Conservation (phyloP, 495 filamentous ascomycete species). For the Aspergillus sclerotioniger region DNA sequence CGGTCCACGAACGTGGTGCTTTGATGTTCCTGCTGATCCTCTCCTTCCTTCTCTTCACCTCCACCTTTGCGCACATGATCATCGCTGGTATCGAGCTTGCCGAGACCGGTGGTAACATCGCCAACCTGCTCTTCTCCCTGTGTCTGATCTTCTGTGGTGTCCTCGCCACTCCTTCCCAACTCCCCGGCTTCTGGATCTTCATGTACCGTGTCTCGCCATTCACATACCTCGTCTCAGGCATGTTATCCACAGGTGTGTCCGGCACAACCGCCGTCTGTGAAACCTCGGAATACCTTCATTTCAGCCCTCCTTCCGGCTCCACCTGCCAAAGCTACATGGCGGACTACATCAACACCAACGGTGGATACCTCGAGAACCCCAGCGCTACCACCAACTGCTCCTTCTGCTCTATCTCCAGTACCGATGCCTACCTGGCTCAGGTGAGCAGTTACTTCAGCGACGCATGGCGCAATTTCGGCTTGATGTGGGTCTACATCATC, state of each 20-base stretch:
- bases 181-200: conserved; percentile 80
- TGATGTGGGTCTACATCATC: conserved; percentile 63
- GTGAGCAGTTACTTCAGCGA: conserved; percentile 54
- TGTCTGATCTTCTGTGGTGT: conserved; percentile 65
- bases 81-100: conserved; percentile 63
- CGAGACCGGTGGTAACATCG: conserved; percentile 60
- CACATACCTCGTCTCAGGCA: conserved; percentile 65
- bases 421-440: conserved; percentile 59
- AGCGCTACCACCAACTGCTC: conserved; percentile 53
- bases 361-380: conserved; percentile 56
- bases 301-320: conserved; percentile 47
- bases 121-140: conserved; percentile 61
- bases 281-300: conserved; percentile 52
- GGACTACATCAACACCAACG: conserved; percentile 43
- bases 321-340: conserved; percentile 59
- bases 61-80: conserved; percentile 64
- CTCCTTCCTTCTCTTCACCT: conserved; percentile 57
- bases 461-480: conserved; percentile 71
- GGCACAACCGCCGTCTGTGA: conserved; percentile 59
- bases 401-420: conserved; percentile 60
- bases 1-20: conserved; percentile 50
- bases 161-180: conserved; percentile 57
- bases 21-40: conserved; percentile 59
- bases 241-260: conserved; percentile 61
- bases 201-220: conserved; percentile 77